Percentiles rank a stretch among this genome's conserved stretches.
Evolutionary conservation across 1,284 basidiomycete genomes (phyloP).

Genomic region (Pyrrhoderma lamaoense): DNA sequence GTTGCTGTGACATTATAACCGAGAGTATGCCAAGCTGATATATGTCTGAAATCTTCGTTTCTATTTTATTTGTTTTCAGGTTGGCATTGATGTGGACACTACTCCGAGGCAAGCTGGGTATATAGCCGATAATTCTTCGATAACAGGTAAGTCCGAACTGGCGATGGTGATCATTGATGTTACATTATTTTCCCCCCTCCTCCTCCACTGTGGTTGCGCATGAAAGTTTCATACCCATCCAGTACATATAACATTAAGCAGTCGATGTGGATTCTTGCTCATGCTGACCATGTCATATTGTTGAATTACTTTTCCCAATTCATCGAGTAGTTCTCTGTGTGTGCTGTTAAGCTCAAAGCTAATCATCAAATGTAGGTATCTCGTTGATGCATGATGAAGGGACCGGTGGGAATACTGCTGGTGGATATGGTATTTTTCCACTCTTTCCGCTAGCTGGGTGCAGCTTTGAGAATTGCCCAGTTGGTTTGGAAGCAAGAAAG

Average conservation of each 20-base stretch:
- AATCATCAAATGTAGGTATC: slow-evolving; percentile 26
- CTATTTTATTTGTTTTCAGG: slow-evolving; percentile 24
- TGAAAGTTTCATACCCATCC: too few relatives aligned
- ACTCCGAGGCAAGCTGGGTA: slow-evolving; percentile 41
- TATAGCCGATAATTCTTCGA: slow-evolving; percentile 35
- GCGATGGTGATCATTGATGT: too few relatives aligned
- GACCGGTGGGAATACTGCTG: slow-evolving; percentile 42
- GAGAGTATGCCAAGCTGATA: background rate
- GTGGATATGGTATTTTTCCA: slow-evolving; percentile 43
- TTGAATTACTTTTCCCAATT: too few relatives aligned
- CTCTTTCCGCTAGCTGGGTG: slow-evolving; percentile 40
- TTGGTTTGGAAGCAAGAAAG: slow-evolving; percentile 34
- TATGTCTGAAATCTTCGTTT: background rate
- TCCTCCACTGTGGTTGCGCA: too few relatives aligned
- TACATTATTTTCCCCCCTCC: too few relatives aligned
- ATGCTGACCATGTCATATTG: too few relatives aligned
- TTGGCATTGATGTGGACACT: slow-evolving; percentile 42
- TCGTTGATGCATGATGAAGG: slow-evolving; percentile 48
- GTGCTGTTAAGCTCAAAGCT: too few relatives aligned
- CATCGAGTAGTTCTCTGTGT: too few relatives aligned
- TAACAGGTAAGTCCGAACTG: slow-evolving; percentile 32
- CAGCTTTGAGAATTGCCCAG: slow-evolving; percentile 34
- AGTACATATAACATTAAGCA: too few relatives aligned
- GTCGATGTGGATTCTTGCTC: too few relatives aligned
- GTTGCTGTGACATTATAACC: background rate